Evolutionary conservation across 75 land plant genomes (phyloP), one percentile per base, ranked within the genome.

Genomic region (Cunninghamia lanceolata): DNA sequence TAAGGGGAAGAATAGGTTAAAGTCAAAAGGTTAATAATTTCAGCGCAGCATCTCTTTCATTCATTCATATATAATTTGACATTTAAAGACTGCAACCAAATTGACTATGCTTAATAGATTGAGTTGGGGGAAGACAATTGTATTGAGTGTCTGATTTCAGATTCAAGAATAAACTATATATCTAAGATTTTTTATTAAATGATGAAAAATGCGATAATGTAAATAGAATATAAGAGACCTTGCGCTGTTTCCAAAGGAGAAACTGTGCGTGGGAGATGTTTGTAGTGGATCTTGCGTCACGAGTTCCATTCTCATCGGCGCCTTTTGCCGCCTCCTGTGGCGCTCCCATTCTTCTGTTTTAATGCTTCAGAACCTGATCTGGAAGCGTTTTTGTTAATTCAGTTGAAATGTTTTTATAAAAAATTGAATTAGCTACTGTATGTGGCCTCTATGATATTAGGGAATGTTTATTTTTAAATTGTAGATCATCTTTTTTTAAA

Each of bases 161-260:
- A 25, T 63, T 63, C 68, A 63, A 25, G 68, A 63, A 63, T 63
- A 63, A 28, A 63, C n/a, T 25, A 21, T 63, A 63, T 21, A 28
- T 9, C 2, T 1, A 9, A 63, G 28, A n/a, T n/a, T n/a, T n/a
- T n/a, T n/a, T n/a, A n/a, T 6, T 1, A 63, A 25, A 63, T 63
- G n/a, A 6, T 63, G n/a, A 25, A 25, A 63, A 28, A 63, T 63
- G 8, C n/a, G 68, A 63, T 63, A 25, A 6, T 63, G 2, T 28
- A 8, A 25, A 63, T 25, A 13, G 25, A 63, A 63, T 63, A 63
- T 63, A 63, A 63, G 68, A 63, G n/a, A 73, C 75, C 75, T 73
- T 73, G 34, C 75, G 75, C 75, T 73, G 75, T 34, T 73, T 73
- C 75, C 75, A 73, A 13, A 34, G 75, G 75, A 73, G 36, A 34